Conservation (phyloP, 805 yeast species). For the Pichia heedii region DNA sequence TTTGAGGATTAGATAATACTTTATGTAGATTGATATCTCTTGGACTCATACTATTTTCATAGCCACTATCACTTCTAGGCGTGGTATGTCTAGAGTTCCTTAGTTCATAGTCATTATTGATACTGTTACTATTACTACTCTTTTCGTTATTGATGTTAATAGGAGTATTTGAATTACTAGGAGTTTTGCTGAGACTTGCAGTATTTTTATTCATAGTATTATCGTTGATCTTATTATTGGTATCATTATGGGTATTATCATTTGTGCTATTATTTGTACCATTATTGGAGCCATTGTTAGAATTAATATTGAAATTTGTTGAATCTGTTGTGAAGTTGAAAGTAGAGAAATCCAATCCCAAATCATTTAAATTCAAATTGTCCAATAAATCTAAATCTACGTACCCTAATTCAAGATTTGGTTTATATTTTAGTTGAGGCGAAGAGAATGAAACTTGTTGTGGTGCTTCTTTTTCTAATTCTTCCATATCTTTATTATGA, state of each 20-base stretch:
- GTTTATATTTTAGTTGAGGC: constrained; percentile 43
- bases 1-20: constrained; percentile 12
- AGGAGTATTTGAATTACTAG: no score
- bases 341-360: constrained; percentile 15
- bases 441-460: constrained; percentile 73
- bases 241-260: neutral
- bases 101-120: no score
- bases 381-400: constrained; percentile 26
- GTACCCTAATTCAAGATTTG: constrained; percentile 24
- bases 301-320: neutral
- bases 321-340: constrained; percentile 1
- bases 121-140: no score
- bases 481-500: constrained; percentile 6
- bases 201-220: no score
- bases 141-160: no score
- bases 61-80: neutral
- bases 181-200: no score
- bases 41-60: neutral
- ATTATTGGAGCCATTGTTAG: neutral
- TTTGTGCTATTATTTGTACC: neutral
- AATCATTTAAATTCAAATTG: constrained; percentile 18
- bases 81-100: no score
- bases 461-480: constrained; percentile 37
- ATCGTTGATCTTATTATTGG: neutral
- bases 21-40: constrained; percentile 8